Percentiles rank a stretch among this genome's conserved stretches.
Conservation (phyloP, 768 basidiomycete genomes). For the Amanita rimosa region DNA sequence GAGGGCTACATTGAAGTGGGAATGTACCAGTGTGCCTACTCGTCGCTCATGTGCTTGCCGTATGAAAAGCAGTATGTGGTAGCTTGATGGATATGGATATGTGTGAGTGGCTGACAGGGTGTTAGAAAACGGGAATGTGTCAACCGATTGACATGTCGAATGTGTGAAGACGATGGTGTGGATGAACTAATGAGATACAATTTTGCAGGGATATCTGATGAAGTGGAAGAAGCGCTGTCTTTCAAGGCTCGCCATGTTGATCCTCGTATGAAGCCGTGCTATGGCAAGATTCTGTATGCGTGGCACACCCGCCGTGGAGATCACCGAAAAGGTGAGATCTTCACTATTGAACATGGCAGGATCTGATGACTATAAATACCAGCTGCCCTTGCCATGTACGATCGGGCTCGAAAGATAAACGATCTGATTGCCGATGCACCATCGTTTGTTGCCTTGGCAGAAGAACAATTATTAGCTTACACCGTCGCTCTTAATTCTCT, state of each 20-base stretch:
- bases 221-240: constrained; percentile 78
- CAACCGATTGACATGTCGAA: constrained; percentile 73
- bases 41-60: constrained; percentile 61
- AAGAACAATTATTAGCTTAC: constrained; percentile 71
- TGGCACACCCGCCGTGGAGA: constrained; percentile 86
- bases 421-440: constrained; percentile 33
- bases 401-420: constrained; percentile 72
- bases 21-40: constrained; percentile 83
- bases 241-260: constrained; percentile 94
- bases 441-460: constrained; percentile 34
- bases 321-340: constrained; percentile 74
- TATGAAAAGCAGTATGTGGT: constrained; percentile 66
- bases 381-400: constrained; percentile 93
- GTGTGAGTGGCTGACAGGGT: constrained; percentile 6
- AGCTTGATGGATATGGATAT: neutral
- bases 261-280: constrained; percentile 74
- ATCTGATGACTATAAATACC: constrained; percentile 9
- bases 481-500: constrained; percentile 84
- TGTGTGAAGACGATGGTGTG: constrained; percentile 86
- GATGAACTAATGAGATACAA: constrained; percentile 71
- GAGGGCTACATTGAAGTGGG: constrained; percentile 64
- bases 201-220: constrained; percentile 74
- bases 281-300: constrained; percentile 86
- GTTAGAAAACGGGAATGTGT: constrained; percentile 74
- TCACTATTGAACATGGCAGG: constrained; percentile 5